Base-by-base conservation (phyloP, 805 yeast genomes). In the Tetrapisispora namnaoensis region DNA sequence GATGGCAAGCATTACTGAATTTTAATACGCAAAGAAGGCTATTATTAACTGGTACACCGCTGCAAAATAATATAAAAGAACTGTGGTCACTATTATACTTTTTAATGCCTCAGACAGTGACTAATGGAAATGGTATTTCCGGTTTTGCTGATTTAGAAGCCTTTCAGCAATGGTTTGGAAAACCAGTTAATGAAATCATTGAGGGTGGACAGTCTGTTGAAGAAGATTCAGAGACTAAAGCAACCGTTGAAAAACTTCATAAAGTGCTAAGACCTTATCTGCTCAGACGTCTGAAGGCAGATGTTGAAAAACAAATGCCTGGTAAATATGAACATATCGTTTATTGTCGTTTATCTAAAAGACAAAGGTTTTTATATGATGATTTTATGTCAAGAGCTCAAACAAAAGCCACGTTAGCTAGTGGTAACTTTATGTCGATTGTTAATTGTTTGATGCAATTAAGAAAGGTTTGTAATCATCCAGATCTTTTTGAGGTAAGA, bases 261-360 rank as follows among this genome's bases (percentile, higher is more conserved):
- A 95, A 88, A 63, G 95, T 93, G 20, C 70, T 93, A 55, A 78
- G 99, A 54, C 99, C 99, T 0, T 93, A 91, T 60, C 70, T 93
- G 37, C 70, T 93, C 51, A 80, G 99, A 64, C 80, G 99, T 55
- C 75, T 93, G 61, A 93, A 93, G 63, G 88, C 86, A 20, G 99
- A 93, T 67, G 99, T 93, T 14, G 99, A 93, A 59, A 89, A 91
- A 61, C 99, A 93, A 67, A 93, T 93, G 99, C 99, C 99, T 1
- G 96, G 86, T 0, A 93, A 93, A 61, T 86, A 89, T 65, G 99
- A 93, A 64, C 99, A 93, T 65, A 82, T 93, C 50, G 82, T 93
- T 6, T 87, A 86, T 62, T 95, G 99, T 70, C 78, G 95, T 27
- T 70, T 93, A 42, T 89, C 97, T 1, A 89, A 93, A 58, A 77